Evolutionary conservation across 108 stramenopile species (phyloP).

Genomic region (Fragilariopsis cylindrus): DNA sequence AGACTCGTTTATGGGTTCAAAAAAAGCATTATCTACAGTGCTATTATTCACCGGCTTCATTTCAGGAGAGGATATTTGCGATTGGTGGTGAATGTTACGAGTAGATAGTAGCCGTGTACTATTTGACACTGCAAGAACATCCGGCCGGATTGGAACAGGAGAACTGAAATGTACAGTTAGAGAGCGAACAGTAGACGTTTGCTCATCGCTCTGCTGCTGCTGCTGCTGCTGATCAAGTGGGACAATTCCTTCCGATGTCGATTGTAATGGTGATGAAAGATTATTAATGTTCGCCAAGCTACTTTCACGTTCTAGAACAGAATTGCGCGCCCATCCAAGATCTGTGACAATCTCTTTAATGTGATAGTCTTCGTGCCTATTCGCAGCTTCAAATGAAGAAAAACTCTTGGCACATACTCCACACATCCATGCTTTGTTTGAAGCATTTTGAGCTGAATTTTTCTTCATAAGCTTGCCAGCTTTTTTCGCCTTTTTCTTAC

Average conservation of each 20-base stretch:
- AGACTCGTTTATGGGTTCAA: background rate
- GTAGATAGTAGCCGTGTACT: background rate
- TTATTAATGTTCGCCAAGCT: background rate
- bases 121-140: background rate
- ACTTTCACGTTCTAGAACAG: background rate
- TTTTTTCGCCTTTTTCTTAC: constrained; percentile 1
- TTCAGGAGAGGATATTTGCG: too few relatives aligned
- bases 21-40: background rate
- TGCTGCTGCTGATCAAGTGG: background rate
- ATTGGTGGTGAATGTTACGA: too few relatives aligned
- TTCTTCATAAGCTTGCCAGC: background rate
- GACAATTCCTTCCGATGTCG: background rate
- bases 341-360: constrained; percentile 42
- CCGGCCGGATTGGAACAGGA: background rate
- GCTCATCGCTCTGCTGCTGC: background rate
- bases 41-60: background rate
- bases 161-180: too few relatives aligned
- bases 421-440: constrained; percentile 72
- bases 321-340: constrained; percentile 24
- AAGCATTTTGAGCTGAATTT: background rate
- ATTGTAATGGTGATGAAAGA: background rate
- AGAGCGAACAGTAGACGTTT: too few relatives aligned
- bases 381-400: constrained; percentile 51
- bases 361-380: constrained; percentile 61
- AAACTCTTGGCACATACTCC: constrained; percentile 69